These are phyloP conservation scores for Austroboletus eburneus DNA, from an alignment of 768 basidiomycete species.

Conservation along the genomic window DNA sequence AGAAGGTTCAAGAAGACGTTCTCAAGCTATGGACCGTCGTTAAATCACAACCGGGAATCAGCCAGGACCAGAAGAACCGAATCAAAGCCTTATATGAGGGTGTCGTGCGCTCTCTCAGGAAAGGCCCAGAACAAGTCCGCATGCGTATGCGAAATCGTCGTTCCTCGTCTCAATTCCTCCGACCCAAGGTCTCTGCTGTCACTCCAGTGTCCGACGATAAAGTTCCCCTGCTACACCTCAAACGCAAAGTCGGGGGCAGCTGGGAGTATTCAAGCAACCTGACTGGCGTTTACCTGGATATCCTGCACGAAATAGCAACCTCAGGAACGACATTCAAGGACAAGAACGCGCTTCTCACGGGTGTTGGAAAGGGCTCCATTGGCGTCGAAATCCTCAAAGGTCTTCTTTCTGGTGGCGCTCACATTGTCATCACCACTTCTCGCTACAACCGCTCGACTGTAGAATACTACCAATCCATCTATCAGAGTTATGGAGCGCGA, in stretches of 20 bases:
- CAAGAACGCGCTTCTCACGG: conserved; percentile 97
- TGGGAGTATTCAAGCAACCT: conserved; percentile 99
- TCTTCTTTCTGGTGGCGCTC: conserved; percentile 91
- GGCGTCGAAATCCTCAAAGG: conserved; percentile 98
- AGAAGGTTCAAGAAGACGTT: conserved; percentile 97
- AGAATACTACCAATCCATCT: conserved; percentile 98
- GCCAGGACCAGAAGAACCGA: conserved; percentile 92
- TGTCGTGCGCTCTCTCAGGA: conserved; percentile 89
- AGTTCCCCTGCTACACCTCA: conserved; percentile 90
- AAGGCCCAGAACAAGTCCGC: conserved; percentile 59
- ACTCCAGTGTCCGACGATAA: conserved; percentile 80
- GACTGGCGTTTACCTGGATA: conserved; percentile 92
- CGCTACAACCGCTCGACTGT: conserved; percentile 94
- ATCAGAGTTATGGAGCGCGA: conserved; percentile 90
- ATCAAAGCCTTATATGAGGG: conserved; percentile 96
- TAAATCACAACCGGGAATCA: conserved; percentile 95
- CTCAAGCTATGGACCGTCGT: conserved; percentile 97
- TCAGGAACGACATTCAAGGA: conserved; percentile 98
- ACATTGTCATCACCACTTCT: conserved; percentile 96
- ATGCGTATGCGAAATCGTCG: conserved; percentile 70
- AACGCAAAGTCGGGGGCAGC: conserved; percentile 89
- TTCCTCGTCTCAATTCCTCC: conserved; percentile 95
- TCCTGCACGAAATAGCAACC: conserved; percentile 96
- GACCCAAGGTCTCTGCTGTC: conserved; percentile 75
- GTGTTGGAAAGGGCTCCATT: conserved; percentile 97